phyloP scores from a whole-genome alignment of 2,329 filamentous ascomycete genomes.

The Trichoderma sp. region DNA sequence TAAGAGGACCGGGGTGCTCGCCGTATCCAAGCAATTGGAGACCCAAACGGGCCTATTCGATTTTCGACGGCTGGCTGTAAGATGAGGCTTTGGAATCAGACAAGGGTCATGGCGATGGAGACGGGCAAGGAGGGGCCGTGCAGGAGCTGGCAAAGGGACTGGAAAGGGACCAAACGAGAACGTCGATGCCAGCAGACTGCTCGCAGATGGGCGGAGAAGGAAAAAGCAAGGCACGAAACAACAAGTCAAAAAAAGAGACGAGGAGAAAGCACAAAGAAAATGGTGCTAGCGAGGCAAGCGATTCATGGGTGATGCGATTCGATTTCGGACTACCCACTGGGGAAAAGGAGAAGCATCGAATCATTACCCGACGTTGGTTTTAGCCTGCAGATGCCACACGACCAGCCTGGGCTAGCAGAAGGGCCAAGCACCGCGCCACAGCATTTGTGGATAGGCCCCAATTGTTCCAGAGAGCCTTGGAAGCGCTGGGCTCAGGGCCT shows the following conservation, averaged over 20 bases:
- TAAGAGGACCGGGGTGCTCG: conserved; percentile 10
- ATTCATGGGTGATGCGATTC: conserved; percentile 18
- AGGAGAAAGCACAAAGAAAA: conserved; percentile 4
- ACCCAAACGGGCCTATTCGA: conserved; percentile 5
- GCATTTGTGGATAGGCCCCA: neutral
- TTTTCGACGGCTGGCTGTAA: conserved; percentile 19
- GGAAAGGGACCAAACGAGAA: neutral
- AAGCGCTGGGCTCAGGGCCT: conserved; percentile 4
- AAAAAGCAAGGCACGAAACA: neutral
- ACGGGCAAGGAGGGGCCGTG: conserved; percentile 7
- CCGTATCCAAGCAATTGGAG: conserved; percentile 7
- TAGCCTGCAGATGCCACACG: conserved; percentile 12
- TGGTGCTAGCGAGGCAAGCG: conserved; percentile 16
- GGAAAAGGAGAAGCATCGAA: conserved; percentile 17
- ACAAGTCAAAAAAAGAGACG: neutral
- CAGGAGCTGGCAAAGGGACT: neutral
- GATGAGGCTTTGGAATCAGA: conserved; percentile 16
- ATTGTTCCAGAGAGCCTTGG: neutral
- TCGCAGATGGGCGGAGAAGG: neutral
- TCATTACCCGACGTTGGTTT: conserved; percentile 14
- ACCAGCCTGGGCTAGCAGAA: neutral
- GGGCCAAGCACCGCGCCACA: conserved; percentile 12
- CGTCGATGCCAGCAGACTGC: neutral
- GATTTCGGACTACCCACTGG: conserved; percentile 8
- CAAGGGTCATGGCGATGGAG: conserved; percentile 20